Conservation (phyloP, 2,329 filamentous ascomycete species). For the Chaetomium sp. region DNA sequence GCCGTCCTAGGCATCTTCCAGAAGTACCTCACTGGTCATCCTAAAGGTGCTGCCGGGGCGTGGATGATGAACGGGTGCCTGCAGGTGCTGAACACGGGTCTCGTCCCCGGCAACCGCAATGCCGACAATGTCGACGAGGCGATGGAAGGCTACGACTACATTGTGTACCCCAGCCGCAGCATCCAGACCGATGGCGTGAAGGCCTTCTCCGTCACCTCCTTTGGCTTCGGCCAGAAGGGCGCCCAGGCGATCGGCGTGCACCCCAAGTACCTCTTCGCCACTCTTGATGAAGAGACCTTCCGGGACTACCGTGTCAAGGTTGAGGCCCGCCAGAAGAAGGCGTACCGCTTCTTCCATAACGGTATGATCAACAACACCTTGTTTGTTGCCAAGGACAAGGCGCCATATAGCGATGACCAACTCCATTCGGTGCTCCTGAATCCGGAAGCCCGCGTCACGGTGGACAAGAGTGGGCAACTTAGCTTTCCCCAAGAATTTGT, state of each 20-base stretch:
- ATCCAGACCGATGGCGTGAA: slow-evolving; percentile 98
- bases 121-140: slow-evolving; percentile 94
- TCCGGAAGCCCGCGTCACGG: slow-evolving; percentile 76
- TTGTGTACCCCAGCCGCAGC: slow-evolving; percentile 89
- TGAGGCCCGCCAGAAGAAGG: slow-evolving; percentile 91
- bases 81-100: slow-evolving; percentile 87
- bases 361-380: slow-evolving; percentile 96
- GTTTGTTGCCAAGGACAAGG: slow-evolving; percentile 89
- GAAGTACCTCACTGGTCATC: slow-evolving; percentile 97
- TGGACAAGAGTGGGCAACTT: slow-evolving; percentile 80
- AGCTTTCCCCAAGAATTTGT: slow-evolving; percentile 65
- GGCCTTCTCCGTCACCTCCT: slow-evolving; percentile 97
- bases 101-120: slow-evolving; percentile 95
- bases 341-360: slow-evolving; percentile 98
- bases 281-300: slow-evolving; percentile 83
- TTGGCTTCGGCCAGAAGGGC: slow-evolving; percentile 98
- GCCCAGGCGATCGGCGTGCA: slow-evolving; percentile 96
- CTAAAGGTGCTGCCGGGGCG: slow-evolving; percentile 96
- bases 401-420: slow-evolving; percentile 84
- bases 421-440: slow-evolving; percentile 87
- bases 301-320: slow-evolving; percentile 80
- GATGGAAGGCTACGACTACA: slow-evolving; percentile 97
- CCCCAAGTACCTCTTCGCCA: slow-evolving; percentile 89
- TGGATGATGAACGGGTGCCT: slow-evolving; percentile 99
- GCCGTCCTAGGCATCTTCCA: slow-evolving; percentile 96